Percentiles rank a stretch among this genome's conserved stretches.
Evolutionary conservation across 2,329 filamentous ascomycete genomes (phyloP).

Genomic region (Trichoderma arundinaceum): DNA sequence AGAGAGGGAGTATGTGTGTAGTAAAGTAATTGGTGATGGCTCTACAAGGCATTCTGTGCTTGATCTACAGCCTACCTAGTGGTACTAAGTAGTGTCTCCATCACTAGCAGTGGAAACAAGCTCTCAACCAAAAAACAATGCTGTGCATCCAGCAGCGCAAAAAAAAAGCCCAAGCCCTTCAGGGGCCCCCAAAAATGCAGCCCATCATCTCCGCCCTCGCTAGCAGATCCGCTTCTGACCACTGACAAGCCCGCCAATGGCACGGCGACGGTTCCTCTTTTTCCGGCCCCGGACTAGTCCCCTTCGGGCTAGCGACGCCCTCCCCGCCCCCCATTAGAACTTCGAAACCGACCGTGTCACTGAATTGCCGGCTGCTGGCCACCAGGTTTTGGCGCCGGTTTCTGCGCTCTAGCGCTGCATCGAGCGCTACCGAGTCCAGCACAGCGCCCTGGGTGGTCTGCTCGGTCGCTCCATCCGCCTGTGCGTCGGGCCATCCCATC

Average conservation of each 20-base stretch:
- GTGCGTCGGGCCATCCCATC: no score
- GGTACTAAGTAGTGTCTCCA: no score
- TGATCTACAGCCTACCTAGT: no score
- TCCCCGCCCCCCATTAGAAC: background rate
- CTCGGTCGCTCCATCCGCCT: no score
- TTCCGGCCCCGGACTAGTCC: slow-evolving; percentile 8
- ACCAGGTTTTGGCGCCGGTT: slow-evolving; percentile 25
- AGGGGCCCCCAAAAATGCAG: slow-evolving; percentile 6
- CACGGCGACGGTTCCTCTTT: slow-evolving; percentile 17
- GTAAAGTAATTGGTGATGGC: no score
- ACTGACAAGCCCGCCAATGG: slow-evolving; percentile 4
- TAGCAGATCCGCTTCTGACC: slow-evolving; percentile 21
- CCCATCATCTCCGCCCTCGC: background rate
- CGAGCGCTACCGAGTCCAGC: slow-evolving; percentile 13
- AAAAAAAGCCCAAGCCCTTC: background rate
- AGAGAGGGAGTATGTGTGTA: no score
- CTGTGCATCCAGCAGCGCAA: background rate
- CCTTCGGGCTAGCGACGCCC: background rate
- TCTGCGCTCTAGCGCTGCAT: slow-evolving; percentile 17
- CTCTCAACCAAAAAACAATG: no score
- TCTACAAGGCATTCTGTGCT: no score
- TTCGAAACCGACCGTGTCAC: slow-evolving; percentile 26
- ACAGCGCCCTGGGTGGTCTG: background rate
- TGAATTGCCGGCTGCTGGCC: slow-evolving; percentile 14
- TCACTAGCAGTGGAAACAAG: no score